These are phyloP conservation scores for Mycena chlorophos DNA, from an alignment of 768 basidiomycete genomes.

Conservation along the genomic window DNA sequence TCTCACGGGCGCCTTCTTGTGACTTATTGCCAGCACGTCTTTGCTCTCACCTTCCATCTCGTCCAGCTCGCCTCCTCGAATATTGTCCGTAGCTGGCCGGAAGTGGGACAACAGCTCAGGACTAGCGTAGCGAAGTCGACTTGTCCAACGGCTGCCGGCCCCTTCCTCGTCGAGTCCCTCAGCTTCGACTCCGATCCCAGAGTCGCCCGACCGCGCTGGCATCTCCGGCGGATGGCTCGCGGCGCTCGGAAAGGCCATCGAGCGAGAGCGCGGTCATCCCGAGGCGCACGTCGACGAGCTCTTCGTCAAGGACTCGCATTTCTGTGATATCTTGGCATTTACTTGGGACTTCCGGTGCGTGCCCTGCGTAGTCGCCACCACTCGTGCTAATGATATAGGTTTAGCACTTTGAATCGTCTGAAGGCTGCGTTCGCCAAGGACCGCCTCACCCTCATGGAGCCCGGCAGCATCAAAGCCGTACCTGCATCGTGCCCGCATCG, in stretches of 20 bases:
- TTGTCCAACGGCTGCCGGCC: too few species aligned
- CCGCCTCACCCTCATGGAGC: conserved; percentile 38
- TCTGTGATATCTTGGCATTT: conserved; percentile 60
- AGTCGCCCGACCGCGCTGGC: conserved; percentile 35
- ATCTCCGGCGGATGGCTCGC: conserved; percentile 44
- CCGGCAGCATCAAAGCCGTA: conserved; percentile 25
- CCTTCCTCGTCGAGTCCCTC: too few species aligned
- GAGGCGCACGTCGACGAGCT: conserved; percentile 36
- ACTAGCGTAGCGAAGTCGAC: too few species aligned
- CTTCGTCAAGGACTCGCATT: conserved; percentile 44
- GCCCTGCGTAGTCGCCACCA: too few species aligned
- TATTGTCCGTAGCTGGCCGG: too few species aligned
- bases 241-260: conserved; percentile 34
- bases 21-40: too few species aligned
- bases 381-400: too few species aligned
- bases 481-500: conserved; percentile 42
- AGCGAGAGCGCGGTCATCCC: conserved; percentile 32
- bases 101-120: too few species aligned
- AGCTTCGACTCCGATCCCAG: too few species aligned
- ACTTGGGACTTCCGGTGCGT: conserved; percentile 70
- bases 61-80: too few species aligned
- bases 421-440: conserved; percentile 43
- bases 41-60: too few species aligned
- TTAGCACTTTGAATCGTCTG: conserved; percentile 51
- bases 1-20: too few species aligned